Evolutionary conservation across 2,329 filamentous ascomycete genomes (phyloP).

Genomic region (Colletotrichum coccodes): DNA sequence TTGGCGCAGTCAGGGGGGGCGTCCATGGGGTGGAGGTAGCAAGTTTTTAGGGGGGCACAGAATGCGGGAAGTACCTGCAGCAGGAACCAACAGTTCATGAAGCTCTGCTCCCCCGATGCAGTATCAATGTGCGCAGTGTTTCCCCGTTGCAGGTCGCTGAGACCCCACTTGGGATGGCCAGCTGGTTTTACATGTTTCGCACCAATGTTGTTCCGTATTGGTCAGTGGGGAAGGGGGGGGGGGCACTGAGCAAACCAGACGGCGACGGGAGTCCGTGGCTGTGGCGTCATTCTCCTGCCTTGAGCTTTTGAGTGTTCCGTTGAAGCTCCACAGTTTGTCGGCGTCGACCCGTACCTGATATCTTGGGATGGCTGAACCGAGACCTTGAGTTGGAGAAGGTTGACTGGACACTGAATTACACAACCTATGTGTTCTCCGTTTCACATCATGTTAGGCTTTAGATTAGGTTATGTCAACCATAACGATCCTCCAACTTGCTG

Average conservation of each 20-base stretch:
- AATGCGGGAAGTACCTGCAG: slow-evolving; percentile 33
- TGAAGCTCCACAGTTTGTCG: not conserved
- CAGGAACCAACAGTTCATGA: slow-evolving; percentile 33
- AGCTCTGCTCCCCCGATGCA: slow-evolving; percentile 7
- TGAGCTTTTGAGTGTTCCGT: not conserved
- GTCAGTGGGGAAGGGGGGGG: too few relatives aligned
- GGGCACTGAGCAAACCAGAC: too few relatives aligned
- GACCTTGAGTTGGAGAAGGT: not conserved
- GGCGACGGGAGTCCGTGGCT: not conserved
- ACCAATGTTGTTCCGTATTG: slow-evolving; percentile 27
- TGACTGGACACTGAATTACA: not conserved
- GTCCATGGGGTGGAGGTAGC: slow-evolving; percentile 24
- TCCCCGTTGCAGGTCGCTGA: slow-evolving; percentile 11
- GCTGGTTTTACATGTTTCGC: slow-evolving; percentile 28
- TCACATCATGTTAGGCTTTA: not conserved
- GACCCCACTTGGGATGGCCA: slow-evolving; percentile 20
- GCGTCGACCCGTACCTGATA: not conserved
- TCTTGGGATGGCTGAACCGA: not conserved
- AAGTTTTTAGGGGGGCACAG: slow-evolving; percentile 16
- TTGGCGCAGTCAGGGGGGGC: slow-evolving; percentile 12
- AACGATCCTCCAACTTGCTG: not conserved
- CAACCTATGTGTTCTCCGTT: not conserved
- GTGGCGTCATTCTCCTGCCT: slow-evolving; percentile 15
- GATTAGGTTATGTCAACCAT: not conserved
- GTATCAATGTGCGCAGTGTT: not conserved